These are phyloP conservation scores for Rhodosorus marinus DNA, from an alignment of 23 red algal genomes.

Conservation along the genomic window DNA sequence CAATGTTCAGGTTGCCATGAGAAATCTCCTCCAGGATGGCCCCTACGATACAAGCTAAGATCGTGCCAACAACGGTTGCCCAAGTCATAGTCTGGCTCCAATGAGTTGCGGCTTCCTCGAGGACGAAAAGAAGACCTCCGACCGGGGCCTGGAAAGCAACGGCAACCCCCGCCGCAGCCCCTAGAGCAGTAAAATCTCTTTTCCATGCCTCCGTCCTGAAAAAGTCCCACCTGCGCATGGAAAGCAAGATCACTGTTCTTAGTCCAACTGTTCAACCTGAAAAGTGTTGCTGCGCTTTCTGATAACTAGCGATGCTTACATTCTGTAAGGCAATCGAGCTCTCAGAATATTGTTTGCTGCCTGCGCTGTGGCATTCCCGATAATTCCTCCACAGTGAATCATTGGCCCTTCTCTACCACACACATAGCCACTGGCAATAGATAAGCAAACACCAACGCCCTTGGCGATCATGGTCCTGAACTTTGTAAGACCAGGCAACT, in stretches of 20 bases:
- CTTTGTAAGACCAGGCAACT: constrained; percentile 33
- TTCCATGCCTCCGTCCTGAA: constrained; percentile 69
- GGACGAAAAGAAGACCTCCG: constrained; percentile 60
- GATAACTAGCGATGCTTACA: neutral
- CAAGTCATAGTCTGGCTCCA: constrained; percentile 48
- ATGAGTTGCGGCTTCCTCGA: constrained; percentile 62
- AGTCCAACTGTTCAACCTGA: neutral
- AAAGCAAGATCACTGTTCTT: too few species aligned
- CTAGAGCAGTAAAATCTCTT: constrained; percentile 50
- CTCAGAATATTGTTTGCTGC: constrained; percentile 16
- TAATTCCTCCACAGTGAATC: constrained; percentile 50
- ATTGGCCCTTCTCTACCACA: constrained; percentile 49
- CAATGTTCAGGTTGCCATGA: constrained; percentile 16
- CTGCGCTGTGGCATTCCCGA: constrained; percentile 42
- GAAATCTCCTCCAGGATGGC: constrained; percentile 27
- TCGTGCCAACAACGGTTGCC: constrained; percentile 27
- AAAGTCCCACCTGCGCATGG: constrained; percentile 3
- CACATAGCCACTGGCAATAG: constrained; percentile 28
- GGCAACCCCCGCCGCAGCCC: constrained; percentile 50
- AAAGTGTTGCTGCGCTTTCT: neutral
- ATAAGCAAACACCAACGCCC: constrained; percentile 24
- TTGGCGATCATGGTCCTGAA: constrained; percentile 58
- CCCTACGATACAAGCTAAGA: constrained; percentile 10
- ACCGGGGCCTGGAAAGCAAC: constrained; percentile 53
- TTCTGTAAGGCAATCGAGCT: constrained; percentile 13